These are phyloP conservation scores for Cladosporium halotolerans DNA, from an alignment of 2,329 filamentous ascomycete genomes.

Conservation along the genomic window DNA sequence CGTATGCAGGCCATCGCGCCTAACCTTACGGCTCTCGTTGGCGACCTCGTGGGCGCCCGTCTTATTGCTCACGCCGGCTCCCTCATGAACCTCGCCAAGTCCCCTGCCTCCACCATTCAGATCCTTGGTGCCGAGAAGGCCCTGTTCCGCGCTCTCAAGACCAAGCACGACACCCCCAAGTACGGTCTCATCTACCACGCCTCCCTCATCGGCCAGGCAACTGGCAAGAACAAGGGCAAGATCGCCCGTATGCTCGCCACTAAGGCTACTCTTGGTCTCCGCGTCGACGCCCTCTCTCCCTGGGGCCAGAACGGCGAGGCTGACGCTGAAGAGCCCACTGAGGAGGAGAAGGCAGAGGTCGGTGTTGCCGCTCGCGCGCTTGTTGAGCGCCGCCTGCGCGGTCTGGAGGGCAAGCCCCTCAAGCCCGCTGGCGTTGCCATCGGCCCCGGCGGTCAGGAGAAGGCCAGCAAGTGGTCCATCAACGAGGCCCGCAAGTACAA, in stretches of 20 bases:
- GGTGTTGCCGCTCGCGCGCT: conserved; percentile 66
- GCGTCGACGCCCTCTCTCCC: conserved; percentile 81
- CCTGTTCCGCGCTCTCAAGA: conserved; percentile 95
- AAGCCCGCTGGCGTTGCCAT: conserved; percentile 69
- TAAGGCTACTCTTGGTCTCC: conserved; percentile 86
- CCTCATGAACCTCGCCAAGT: conserved; percentile 90
- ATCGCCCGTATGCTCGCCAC: conserved; percentile 93
- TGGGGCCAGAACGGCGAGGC: conserved; percentile 65
- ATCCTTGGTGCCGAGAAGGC: conserved; percentile 98
- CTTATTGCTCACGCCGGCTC: conserved; percentile 93
- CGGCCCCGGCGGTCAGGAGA: conserved; percentile 63
- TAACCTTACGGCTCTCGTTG: conserved; percentile 87
- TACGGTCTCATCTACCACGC: conserved; percentile 94
- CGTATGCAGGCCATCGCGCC: conserved; percentile 97
- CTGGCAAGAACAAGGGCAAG: conserved; percentile 98
- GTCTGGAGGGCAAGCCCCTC: conserved; percentile 84
- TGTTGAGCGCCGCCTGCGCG: conserved; percentile 69
- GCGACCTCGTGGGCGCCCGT: conserved; percentile 87
- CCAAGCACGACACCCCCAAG: conserved; percentile 97
- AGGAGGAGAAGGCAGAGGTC: conserved; percentile 80
- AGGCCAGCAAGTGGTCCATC: conserved; percentile 75
- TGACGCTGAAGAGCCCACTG: conserved; percentile 57
- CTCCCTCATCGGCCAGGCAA: conserved; percentile 91
- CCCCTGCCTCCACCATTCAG: conserved; percentile 90
- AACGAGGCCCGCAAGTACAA: conserved; percentile 96